phyloP scores from a whole-genome alignment of 192 early-diverging fungal genomes.

The Backusella tuberculispora region DNA sequence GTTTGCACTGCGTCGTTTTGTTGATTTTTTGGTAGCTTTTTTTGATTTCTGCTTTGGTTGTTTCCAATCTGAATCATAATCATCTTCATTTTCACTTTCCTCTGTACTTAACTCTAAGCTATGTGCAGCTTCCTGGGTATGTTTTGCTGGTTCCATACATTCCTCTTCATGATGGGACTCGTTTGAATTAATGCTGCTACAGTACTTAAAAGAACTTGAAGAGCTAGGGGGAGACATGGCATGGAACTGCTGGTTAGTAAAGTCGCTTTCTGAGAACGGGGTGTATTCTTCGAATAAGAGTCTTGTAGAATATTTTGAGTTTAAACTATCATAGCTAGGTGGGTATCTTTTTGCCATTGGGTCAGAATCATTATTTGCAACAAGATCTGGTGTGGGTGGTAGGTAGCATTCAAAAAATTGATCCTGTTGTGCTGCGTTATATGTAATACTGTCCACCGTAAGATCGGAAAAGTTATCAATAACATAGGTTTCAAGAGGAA shows the following conservation, averaged over 20 bases:
- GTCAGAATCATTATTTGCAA: not conserved
- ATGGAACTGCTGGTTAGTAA: too few species aligned
- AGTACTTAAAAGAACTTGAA: not conserved
- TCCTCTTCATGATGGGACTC: not conserved
- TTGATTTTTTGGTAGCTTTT: not conserved
- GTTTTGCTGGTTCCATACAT: not conserved
- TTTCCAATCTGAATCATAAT: not conserved
- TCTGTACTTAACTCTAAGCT: not conserved
- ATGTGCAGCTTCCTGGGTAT: not conserved
- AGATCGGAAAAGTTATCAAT: not conserved
- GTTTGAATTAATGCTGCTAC: not conserved
- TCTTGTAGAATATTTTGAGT: not conserved
- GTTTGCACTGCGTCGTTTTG: not conserved
- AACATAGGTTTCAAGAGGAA: not conserved
- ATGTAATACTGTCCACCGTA: not conserved
- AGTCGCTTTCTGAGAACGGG: not conserved
- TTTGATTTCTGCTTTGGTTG: not conserved
- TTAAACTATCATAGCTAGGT: not conserved
- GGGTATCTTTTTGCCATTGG: not conserved
- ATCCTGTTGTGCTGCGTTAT: not conserved
- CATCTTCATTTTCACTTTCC: not conserved
- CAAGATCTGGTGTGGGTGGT: not conserved
- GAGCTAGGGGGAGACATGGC: not conserved
- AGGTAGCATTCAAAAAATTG: not conserved
- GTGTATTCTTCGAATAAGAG: not conserved